Conservation (phyloP, 75 land plant species). For the Picea sitchensis region DNA sequence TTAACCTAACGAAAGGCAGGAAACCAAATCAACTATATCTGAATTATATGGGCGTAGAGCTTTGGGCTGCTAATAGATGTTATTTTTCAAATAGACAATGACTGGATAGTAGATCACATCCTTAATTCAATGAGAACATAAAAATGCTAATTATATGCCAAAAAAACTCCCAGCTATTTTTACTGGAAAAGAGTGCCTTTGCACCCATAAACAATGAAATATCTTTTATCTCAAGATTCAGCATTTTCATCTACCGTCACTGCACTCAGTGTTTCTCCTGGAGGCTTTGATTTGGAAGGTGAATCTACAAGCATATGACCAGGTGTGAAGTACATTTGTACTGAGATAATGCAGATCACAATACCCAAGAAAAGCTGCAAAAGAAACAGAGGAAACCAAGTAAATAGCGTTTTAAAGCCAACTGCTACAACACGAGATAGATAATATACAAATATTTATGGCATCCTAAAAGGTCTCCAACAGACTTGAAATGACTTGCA, state of each 20-base stretch:
- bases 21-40: no score
- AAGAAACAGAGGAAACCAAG: background rate
- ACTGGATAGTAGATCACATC: no score
- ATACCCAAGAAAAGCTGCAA: conserved; percentile 93
- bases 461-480: background rate
- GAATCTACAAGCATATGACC: conserved; percentile 69
- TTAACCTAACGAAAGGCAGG: no score
- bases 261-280: conserved; percentile 16
- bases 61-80: no score
- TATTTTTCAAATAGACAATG: no score
- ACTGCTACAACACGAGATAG: background rate
- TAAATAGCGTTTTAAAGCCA: background rate
- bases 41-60: no score
- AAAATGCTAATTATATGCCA: no score
- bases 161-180: no score
- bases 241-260: conserved; percentile 26
- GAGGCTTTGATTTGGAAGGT: conserved; percentile 28
- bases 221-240: conserved; percentile 21
- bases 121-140: no score
- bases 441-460: background rate
- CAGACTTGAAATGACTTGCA: background rate
- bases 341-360: conserved; percentile 83
- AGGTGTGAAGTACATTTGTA: conserved; percentile 96
- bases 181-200: no score
- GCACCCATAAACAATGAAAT: no score